Evolutionary conservation across 73 alveolate species (phyloP), one percentile per base, ranked within the genome.

Genomic region (Paramecium pentaurelia): DNA sequence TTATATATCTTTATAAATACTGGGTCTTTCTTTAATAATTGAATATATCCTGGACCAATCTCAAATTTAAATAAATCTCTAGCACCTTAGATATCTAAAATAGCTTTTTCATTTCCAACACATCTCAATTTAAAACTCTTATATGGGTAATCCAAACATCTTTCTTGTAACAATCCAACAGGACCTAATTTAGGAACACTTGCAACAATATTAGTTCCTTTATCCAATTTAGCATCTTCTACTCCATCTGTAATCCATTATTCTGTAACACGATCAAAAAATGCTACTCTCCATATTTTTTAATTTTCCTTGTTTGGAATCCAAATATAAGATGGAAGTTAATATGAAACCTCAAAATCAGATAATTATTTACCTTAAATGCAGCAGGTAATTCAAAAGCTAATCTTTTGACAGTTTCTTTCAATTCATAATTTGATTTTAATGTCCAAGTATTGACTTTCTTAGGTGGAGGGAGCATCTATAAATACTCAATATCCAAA

Each of bases 121-220:
- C 98, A 96, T 89, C 98, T 93, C 28, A 96, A 71, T 22, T 96
- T 93, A 96, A 96, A 96, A 45, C 92, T 54, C 54, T 77, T 86
- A 83, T 96, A 96, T 12, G 98, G 98, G 51, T 89, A 96, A 88
- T 96, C 98, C 20, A 95, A 83, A 83, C 96, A 93, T 86, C 96
- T 93, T 77, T 71, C 91, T 70, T 94, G 86, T 11, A 96, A 64
- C 38, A 77, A 91, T 20, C 97, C 96, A 32, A 93, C 40, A 3
- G 96, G 97, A 11, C 96, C 98, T 14, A 96, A 92, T 85, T 93
- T 94, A 47, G 86, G 87, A 11, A 96, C 86, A 60, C 84, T 58
- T 60, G 95, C 92, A 12, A 77, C 85, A 32, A 96, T 88, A 27
- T 68, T 36, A 11, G 18, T 73, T 47, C 94, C 86, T 77, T 93